Base-by-base conservation (phyloP, 306 rosid species). In the Acacia crassicarpa region DNA sequence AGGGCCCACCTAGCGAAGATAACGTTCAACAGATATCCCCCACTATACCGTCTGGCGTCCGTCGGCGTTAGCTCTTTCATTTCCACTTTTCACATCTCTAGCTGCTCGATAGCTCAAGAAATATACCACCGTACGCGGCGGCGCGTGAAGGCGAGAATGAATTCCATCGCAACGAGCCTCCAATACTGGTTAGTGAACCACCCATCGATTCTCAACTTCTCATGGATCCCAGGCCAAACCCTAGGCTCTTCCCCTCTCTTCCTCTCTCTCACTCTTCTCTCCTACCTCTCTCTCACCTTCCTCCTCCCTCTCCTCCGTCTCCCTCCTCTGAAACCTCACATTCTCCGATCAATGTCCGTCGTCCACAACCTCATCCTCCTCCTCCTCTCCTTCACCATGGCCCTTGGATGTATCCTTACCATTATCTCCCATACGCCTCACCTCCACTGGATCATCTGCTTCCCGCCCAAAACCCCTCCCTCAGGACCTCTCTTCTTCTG, bases 401-500 rank as follows among this genome's bases (percentile, higher is more conserved):
- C 89, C 85, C 40, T 86, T 5, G 97, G 90, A 22, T 85, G 88
- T 81, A 3, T 83, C 84, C 90, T 92, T 76, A 61, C 91, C 82
- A 44, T 87, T 73, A 43, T 84, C 76, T 46, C 85, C 74, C 94
- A 84, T 76, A 82, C 89, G 0, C 88, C 86, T 19, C 58, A 81
- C 72, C 88, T 77, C 78, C 86, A 35, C 63, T 86, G 80, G 83
- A 53, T 85, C 84, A 8, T 92, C 79, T 94, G 97, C 80, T 79
- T 91, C 90, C 95, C 97, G 0, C 88, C 85, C 8, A 22, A 71
- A 3, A 90, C 92, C 62, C 48, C 70, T 1, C 91, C 93, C 35
- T 66, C 49, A 4, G 98, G 98, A 3, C 98, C 98, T 7, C 88
- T 91, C 76, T 95, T 95, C 85, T 95, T 95, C 88, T 95, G 99